Conservation (phyloP, 1,284 basidiomycete genomes). For the Pterulicium gracile region DNA sequence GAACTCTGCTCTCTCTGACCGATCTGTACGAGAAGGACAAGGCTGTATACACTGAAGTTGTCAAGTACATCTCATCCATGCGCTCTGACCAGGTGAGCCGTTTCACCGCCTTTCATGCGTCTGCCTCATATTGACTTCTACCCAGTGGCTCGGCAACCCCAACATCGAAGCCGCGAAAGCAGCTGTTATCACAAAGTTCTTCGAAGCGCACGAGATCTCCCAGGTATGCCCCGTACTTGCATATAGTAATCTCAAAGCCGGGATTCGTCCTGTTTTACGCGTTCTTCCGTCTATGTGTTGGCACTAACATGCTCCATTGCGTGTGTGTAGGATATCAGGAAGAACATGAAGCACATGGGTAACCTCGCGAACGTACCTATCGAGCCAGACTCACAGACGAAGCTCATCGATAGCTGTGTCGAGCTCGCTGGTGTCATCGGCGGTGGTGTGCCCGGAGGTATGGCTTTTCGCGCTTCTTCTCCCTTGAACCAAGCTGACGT, state of each 20-base stretch:
- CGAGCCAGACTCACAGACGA: conserved; percentile 85
- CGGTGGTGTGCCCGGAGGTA: conserved; percentile 93
- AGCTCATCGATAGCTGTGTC: conserved; percentile 76
- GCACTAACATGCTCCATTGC: conserved; percentile 6
- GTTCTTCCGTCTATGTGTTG: conserved; percentile 1
- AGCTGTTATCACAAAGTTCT: conserved; percentile 40
- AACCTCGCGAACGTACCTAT: conserved; percentile 72
- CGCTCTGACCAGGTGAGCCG: conserved; percentile 44
- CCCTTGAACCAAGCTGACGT: conserved; percentile 6
- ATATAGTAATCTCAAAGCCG: too few relatives aligned
- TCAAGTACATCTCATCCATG: conserved; percentile 50
- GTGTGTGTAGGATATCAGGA: conserved; percentile 70
- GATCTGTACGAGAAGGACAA: conserved; percentile 34
- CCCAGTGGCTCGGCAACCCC: conserved; percentile 49
- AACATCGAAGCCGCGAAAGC: conserved; percentile 30
- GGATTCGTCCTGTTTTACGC: conserved; percentile 14
- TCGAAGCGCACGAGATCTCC: conserved; percentile 41
- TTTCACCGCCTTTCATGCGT: conserved; percentile 3
- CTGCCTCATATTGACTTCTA: conserved; percentile 3
- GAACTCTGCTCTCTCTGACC: conserved; percentile 38
- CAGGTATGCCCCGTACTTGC: conserved; percentile 31
- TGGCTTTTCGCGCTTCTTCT: conserved; percentile 15
- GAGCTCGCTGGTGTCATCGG: conserved; percentile 78
- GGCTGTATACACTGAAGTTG: conserved; percentile 37
- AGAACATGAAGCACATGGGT: conserved; percentile 86